Evolutionary conservation across 345 rosid species (phyloP), one percentile per base, ranked within the genome.

Genomic region (Reutealis trisperma): DNA sequence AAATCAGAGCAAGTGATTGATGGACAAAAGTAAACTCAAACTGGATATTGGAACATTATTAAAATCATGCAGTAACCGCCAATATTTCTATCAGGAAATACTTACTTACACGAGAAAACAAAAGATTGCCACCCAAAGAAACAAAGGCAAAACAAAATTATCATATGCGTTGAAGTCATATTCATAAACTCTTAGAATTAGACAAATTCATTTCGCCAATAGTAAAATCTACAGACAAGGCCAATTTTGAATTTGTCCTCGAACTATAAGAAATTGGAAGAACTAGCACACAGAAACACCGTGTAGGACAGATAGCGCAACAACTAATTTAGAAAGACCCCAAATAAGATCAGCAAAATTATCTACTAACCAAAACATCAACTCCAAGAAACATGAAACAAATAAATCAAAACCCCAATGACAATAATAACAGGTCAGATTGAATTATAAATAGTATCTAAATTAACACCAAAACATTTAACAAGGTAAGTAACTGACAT

Each of bases 1-100:
- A 63, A 60, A 51, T 24, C 9, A 73, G 77, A 77, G 51, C 18
- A 72, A 37, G 10, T 45, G 10, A 32, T 44, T 25, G 2, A 69
- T 24, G 4, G 21, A 45, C 44, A 73, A 51, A 74, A 42, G 7
- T 15, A 51, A 7, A 59, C 34, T 22, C 13, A 49, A 49, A 47
- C 51, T 14, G 49, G 49, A 27, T 30, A 30, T 15, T 8, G 41
- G 5, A 18, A 27, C 2, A 16, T 45, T 14, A 16, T 0, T 42
- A 19, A 14, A 25, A 15, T 52, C 37, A 55, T 61, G 16, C 54
- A 10, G 42, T 24, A 27, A 67, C 27, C 2, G 55, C 71, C 6
- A 51, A 37, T 37, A 37, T 37, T 37, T 37, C 41, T 34, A 34
- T 37, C 41, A 37, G 41, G 41, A 37, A 37, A 37, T 37, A 37